A percentile compares a stretch with the other conserved stretches of the same genome.
phyloP scores from a whole-genome alignment of 441 rosid genomes.

The Eutrema salsugineum region DNA sequence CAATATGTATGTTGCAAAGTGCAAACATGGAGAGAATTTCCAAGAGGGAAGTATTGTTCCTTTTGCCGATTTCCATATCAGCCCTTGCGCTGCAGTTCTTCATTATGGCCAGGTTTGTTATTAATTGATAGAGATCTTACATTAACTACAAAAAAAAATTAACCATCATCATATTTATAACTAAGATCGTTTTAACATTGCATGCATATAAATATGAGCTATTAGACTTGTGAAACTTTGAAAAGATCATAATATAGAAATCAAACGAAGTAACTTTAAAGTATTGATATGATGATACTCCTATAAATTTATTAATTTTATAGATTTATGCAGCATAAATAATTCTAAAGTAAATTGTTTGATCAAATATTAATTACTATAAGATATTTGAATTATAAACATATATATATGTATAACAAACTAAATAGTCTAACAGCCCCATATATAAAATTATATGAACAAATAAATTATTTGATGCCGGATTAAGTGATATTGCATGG shows the following conservation, averaged over 20 bases:
- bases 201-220: neutral
- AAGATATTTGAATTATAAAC: neutral
- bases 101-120: constrained; percentile 29
- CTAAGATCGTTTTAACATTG: neutral
- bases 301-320: neutral
- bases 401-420: neutral
- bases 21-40: constrained; percentile 25
- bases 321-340: neutral
- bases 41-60: constrained; percentile 24
- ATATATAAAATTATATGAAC: neutral
- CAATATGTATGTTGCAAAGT: constrained; percentile 23
- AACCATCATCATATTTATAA: neutral
- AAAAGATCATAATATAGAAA: neutral
- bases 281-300: neutral
- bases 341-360: neutral
- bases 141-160: neutral
- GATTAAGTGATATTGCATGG: neutral
- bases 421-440: neutral
- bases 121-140: neutral
- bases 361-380: neutral
- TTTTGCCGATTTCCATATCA: constrained; percentile 10
- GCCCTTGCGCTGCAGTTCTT: constrained; percentile 28
- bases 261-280: neutral
- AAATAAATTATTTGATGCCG: neutral
- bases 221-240: neutral